Conservation (phyloP, 805 yeast species). For the Ogataea methylovora region DNA sequence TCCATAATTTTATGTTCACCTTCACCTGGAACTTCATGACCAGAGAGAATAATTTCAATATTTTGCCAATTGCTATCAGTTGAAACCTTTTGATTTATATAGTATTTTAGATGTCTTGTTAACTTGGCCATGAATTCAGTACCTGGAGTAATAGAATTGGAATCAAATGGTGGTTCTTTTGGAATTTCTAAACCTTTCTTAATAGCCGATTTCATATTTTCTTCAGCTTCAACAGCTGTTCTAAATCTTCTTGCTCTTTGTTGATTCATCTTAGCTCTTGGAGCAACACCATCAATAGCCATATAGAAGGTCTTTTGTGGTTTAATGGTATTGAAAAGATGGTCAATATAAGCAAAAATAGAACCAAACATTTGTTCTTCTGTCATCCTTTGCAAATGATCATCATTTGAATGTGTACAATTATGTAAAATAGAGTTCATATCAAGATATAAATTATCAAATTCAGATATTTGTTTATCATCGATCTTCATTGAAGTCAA, state of each 20-base stretch:
- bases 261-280: constrained; percentile 97
- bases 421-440: constrained; percentile 96
- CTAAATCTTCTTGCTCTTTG: constrained; percentile 94
- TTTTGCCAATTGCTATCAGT: constrained; percentile 84
- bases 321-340: constrained; percentile 76
- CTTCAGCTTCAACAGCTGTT: constrained; percentile 87
- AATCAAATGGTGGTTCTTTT: constrained; percentile 85
- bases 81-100: constrained; percentile 79
- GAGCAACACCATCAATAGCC: constrained; percentile 99
- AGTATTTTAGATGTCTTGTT: constrained; percentile 75
- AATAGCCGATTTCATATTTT: constrained; percentile 47
- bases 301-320: constrained; percentile 84
- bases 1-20: constrained; percentile 98
- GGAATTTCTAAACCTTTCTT: constrained; percentile 70
- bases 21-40: constrained; percentile 97
- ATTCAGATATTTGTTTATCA: constrained; percentile 81
- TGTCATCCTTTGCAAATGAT: constrained; percentile 53
- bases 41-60: constrained; percentile 70
- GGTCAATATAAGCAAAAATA: constrained; percentile 93
- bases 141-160: constrained; percentile 93
- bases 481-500: constrained; percentile 80
- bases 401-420: constrained; percentile 82
- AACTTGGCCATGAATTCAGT: constrained; percentile 93
- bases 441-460: constrained; percentile 90
- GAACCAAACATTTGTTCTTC: constrained; percentile 91